phyloP scores from a whole-genome alignment of 257 asterid genomes.

The Nicotiana noctiflora region DNA sequence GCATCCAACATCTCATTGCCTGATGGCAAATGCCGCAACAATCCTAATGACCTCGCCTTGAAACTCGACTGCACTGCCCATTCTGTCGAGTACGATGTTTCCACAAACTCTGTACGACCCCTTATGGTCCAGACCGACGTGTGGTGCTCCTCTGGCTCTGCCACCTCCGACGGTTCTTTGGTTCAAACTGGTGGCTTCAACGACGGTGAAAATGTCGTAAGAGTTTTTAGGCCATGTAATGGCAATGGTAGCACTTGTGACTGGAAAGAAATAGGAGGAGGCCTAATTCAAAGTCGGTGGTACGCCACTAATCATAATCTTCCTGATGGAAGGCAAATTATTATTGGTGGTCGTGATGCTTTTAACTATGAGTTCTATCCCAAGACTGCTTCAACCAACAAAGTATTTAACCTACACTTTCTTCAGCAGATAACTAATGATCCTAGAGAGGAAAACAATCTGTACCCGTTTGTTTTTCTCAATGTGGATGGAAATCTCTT shows the following conservation, averaged over 20 bases:
- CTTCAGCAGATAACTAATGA: slow-evolving; percentile 31
- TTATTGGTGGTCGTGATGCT: slow-evolving; percentile 35
- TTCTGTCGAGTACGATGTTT: slow-evolving; percentile 46
- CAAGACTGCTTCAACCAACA: not conserved
- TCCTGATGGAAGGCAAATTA: slow-evolving; percentile 31
- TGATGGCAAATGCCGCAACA: slow-evolving; percentile 31
- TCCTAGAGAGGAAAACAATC: slow-evolving; percentile 24
- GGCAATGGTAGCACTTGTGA: slow-evolving; percentile 20
- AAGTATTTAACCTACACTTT: slow-evolving; percentile 17
- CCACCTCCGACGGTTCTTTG: slow-evolving; percentile 47
- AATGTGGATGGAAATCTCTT: slow-evolving; percentile 43
- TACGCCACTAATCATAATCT: slow-evolving; percentile 40
- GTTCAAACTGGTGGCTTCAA: slow-evolving; percentile 73
- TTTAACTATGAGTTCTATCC: slow-evolving; percentile 42
- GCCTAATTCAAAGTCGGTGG: slow-evolving; percentile 24
- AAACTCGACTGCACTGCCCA: slow-evolving; percentile 66
- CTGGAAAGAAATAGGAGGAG: slow-evolving; percentile 19
- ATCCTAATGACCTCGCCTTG: slow-evolving; percentile 31
- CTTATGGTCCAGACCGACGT: slow-evolving; percentile 53
- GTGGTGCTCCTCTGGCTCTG: slow-evolving; percentile 82
- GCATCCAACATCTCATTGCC: slow-evolving; percentile 56
- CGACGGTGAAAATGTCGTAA: slow-evolving; percentile 47
- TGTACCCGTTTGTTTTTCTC: slow-evolving; percentile 37
- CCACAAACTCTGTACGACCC: slow-evolving; percentile 27
- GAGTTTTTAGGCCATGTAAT: slow-evolving; percentile 26